Conservation (phyloP, 495 filamentous ascomycete species). For the Staphylotrichum longicolle region DNA sequence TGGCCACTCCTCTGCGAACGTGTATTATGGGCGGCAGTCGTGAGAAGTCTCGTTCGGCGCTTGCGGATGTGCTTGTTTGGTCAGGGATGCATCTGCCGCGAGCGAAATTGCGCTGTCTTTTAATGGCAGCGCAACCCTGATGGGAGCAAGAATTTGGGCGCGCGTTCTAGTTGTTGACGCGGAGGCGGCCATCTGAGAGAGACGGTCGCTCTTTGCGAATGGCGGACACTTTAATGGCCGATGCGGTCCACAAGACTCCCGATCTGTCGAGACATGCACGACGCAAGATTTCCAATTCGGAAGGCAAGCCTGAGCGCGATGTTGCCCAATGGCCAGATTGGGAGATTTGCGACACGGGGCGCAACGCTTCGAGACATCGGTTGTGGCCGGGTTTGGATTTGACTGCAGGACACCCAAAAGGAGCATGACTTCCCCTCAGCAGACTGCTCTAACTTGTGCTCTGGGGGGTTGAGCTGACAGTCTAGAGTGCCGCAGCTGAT, state of each 20-base stretch:
- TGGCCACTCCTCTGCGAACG: constrained; percentile 31
- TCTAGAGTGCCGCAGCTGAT: too few relatives aligned
- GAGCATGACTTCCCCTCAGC: neutral
- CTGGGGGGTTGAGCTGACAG: neutral
- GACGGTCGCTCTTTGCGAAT: neutral
- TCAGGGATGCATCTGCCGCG: neutral
- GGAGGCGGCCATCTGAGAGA: neutral
- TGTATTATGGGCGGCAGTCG: constrained; percentile 5
- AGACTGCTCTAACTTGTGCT: neutral
- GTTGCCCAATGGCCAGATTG: constrained; percentile 24
- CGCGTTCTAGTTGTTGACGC: neutral
- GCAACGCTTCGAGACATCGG: constrained; percentile 28
- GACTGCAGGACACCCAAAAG: constrained; percentile 6
- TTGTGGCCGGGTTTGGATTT: constrained; percentile 7
- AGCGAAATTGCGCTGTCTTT: neutral
- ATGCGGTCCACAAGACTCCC: constrained; percentile 9
- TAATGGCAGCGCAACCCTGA: neutral
- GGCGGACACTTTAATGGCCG: neutral
- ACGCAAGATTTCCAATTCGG: constrained; percentile 29
- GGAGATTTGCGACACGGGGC: constrained; percentile 34
- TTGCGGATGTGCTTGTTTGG: too few relatives aligned
- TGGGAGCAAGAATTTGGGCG: neutral
- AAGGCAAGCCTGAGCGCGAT: constrained; percentile 33
- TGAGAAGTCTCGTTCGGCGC: neutral
- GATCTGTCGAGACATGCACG: constrained; percentile 22